Evolutionary conservation across 192 early-diverging fungal genomes (phyloP).

Genomic region (Pilaira anomala): DNA sequence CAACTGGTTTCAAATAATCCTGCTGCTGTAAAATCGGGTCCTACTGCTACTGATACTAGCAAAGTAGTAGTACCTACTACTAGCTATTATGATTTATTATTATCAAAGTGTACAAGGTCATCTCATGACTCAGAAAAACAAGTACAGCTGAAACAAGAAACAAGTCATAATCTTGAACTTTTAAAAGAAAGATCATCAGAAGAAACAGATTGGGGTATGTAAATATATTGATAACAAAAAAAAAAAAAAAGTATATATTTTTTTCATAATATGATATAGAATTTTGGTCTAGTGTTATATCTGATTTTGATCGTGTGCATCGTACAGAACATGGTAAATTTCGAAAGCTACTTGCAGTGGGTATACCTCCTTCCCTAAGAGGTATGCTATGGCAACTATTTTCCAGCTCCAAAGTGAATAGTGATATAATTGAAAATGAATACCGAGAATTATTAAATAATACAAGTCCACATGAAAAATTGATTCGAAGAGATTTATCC

Average conservation of each 20-base stretch:
- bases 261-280: slow-evolving; percentile 56
- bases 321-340: slow-evolving; percentile 67
- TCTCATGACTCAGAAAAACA: background rate
- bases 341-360: slow-evolving; percentile 78
- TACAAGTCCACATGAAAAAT: slow-evolving; percentile 77
- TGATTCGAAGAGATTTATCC: slow-evolving; percentile 84
- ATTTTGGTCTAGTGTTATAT: slow-evolving; percentile 89
- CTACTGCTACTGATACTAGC: too few species aligned
- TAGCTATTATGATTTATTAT: slow-evolving; percentile 4
- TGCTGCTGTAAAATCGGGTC: too few species aligned
- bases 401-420: slow-evolving; percentile 66
- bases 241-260: background rate
- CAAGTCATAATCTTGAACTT: background rate
- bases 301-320: slow-evolving; percentile 79
- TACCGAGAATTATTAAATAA: slow-evolving; percentile 70
- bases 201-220: slow-evolving; percentile 5
- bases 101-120: slow-evolving; percentile 6
- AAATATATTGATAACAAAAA: background rate
- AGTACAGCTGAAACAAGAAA: background rate
- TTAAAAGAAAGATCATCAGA: background rate
- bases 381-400: slow-evolving; percentile 96
- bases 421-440: slow-evolving; percentile 61
- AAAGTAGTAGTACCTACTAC: background rate
- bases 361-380: slow-evolving; percentile 84
- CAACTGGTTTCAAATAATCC: slow-evolving; percentile 6